Conservation (phyloP, 352 stramenopile genomes). For the Thalassiosira oceanica region DNA sequence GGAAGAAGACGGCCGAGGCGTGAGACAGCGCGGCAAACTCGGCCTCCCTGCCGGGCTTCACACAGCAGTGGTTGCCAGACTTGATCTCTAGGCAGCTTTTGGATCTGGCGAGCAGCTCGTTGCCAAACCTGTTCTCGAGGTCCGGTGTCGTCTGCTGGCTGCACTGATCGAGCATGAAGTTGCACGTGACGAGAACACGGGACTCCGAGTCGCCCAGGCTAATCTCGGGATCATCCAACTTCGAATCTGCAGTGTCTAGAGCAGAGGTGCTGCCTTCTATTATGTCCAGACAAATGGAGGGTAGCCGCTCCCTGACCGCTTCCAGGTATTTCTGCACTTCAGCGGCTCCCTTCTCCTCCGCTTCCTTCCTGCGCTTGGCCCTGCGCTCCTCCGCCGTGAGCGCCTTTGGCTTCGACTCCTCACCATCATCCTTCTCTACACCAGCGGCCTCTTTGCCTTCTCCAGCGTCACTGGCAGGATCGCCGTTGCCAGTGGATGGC, state of each 20-base stretch:
- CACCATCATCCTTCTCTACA: slow-evolving; percentile 3
- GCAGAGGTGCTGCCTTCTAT: slow-evolving; percentile 31
- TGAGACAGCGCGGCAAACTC: slow-evolving; percentile 68
- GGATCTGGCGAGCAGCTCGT: slow-evolving; percentile 40
- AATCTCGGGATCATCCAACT: not conserved
- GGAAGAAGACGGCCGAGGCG: slow-evolving; percentile 67
- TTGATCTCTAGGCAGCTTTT: slow-evolving; percentile 45
- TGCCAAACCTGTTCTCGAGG: slow-evolving; percentile 42
- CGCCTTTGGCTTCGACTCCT: slow-evolving; percentile 14
- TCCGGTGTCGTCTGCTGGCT: slow-evolving; percentile 35
- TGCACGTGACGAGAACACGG: slow-evolving; percentile 58
- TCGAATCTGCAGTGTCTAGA: slow-evolving; percentile 5
- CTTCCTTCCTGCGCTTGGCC: slow-evolving; percentile 28
- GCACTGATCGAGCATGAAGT: slow-evolving; percentile 22
- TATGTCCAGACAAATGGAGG: slow-evolving; percentile 33
- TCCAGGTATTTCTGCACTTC: slow-evolving; percentile 34
- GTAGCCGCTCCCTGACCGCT: slow-evolving; percentile 28
- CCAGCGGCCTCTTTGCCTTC: not conserved
- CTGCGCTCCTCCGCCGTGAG: slow-evolving; percentile 25
- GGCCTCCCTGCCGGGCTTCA: slow-evolving; percentile 47
- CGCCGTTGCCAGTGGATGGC: not conserved
- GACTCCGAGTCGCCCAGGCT: slow-evolving; percentile 40
- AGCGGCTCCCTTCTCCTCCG: slow-evolving; percentile 35
- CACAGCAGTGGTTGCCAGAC: slow-evolving; percentile 36
- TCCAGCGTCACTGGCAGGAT: not conserved